phyloP scores from a whole-genome alignment of 805 yeast species.

The Metschnikowia lunata region DNA sequence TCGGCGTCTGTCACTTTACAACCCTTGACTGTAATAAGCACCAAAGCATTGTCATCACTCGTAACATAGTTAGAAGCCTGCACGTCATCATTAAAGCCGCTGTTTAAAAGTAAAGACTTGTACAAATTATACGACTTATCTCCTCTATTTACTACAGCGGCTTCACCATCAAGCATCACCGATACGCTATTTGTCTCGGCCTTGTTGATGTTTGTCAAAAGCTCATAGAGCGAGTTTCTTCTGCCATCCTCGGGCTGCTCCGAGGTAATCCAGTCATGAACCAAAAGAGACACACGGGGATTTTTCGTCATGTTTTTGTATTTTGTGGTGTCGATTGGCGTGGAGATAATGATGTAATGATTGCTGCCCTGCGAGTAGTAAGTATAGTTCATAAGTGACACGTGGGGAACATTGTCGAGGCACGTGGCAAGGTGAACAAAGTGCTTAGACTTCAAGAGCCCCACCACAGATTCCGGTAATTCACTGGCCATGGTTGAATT shows the following conservation, averaged over 20 bases:
- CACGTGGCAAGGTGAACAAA: conserved; percentile 86
- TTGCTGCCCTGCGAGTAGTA: conserved; percentile 43
- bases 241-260: conserved; percentile 28
- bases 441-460: conserved; percentile 54
- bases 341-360: conserved; percentile 63
- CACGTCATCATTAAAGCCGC: conserved; percentile 64
- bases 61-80: conserved; percentile 47
- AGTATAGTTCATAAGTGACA: conserved; percentile 86
- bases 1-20: conserved; percentile 80
- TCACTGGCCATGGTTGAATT: not conserved
- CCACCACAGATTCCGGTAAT: conserved; percentile 36
- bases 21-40: conserved; percentile 58
- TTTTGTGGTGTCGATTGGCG: conserved; percentile 69
- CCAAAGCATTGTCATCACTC: conserved; percentile 56
- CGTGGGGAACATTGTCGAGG: conserved; percentile 71
- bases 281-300: conserved; percentile 73
- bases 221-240: conserved; percentile 37
- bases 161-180: conserved; percentile 75
- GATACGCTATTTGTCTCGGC: conserved; percentile 69
- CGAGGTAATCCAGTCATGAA: conserved; percentile 88
- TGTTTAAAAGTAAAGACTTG: conserved; percentile 55
- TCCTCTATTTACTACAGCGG: conserved; percentile 43
- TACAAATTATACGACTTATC: conserved; percentile 54
- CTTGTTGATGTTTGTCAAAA: conserved; percentile 74
- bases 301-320: conserved; percentile 64